Evolutionary conservation across 768 basidiomycete species (phyloP).

Genomic region (Podaxis carcinomalis): DNA sequence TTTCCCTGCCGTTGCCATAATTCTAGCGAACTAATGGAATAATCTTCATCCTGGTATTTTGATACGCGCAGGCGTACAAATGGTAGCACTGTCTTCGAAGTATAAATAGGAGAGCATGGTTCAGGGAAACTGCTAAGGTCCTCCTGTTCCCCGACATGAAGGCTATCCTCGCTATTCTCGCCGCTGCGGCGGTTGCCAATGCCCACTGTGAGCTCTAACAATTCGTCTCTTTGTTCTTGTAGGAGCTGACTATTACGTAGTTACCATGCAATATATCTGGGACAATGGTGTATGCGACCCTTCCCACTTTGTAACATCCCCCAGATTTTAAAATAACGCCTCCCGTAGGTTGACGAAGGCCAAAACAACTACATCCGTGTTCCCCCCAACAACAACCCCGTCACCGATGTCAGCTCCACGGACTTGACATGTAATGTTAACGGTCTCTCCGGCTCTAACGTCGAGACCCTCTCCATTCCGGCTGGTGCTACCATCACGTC

Average conservation of each 20-base stretch:
- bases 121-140: neutral
- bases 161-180: conserved; percentile 28
- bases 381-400: conserved; percentile 50
- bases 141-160: conserved; percentile 28
- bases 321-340: neutral
- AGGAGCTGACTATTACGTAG: neutral
- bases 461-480: conserved; percentile 34
- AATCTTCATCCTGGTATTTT: neutral
- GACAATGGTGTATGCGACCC: conserved; percentile 35
- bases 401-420: conserved; percentile 49
- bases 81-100: neutral
- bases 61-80: neutral
- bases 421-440: conserved; percentile 52
- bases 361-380: conserved; percentile 42
- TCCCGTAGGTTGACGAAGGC: conserved; percentile 39
- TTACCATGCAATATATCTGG: conserved; percentile 53
- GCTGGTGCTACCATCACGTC: conserved; percentile 41
- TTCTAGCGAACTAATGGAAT: conserved; percentile 8
- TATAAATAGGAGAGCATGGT: conserved; percentile 1
- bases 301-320: neutral
- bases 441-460: conserved; percentile 31
- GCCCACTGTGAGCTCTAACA: conserved; percentile 26
- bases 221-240: neutral
- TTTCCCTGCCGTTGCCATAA: neutral
- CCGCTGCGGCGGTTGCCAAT: conserved; percentile 32